These are phyloP conservation scores for Cercospora sp. DNA, from an alignment of 2,329 filamentous ascomycete species.

Conservation along the genomic window DNA sequence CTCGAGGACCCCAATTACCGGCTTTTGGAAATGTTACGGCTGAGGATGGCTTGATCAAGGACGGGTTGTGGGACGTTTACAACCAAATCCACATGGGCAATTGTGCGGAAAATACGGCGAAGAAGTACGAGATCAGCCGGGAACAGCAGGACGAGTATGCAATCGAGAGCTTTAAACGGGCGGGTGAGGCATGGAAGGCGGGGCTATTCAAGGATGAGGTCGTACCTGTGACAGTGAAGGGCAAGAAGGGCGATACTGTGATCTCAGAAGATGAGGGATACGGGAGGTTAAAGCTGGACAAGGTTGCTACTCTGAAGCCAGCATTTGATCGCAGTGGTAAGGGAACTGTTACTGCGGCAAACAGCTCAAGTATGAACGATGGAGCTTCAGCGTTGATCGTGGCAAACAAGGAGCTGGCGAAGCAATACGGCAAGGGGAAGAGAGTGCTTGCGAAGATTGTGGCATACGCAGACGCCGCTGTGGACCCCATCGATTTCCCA, in stretches of 20 bases:
- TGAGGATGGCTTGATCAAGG: slow-evolving; percentile 90
- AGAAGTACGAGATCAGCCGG: slow-evolving; percentile 76
- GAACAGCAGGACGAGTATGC: slow-evolving; percentile 91
- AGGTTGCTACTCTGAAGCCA: slow-evolving; percentile 81
- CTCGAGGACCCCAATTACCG: slow-evolving; percentile 76
- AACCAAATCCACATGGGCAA: slow-evolving; percentile 98
- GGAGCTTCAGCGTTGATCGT: slow-evolving; percentile 88
- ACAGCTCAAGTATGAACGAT: slow-evolving; percentile 91
- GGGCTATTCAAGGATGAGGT: slow-evolving; percentile 87
- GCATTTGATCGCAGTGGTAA: slow-evolving; percentile 84
- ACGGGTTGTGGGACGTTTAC: slow-evolving; percentile 94
- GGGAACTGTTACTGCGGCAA: slow-evolving; percentile 90
- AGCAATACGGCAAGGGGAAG: slow-evolving; percentile 73
- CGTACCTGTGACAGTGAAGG: slow-evolving; percentile 79
- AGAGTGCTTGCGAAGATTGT: slow-evolving; percentile 85
- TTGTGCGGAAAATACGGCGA: slow-evolving; percentile 91
- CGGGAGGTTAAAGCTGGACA: slow-evolving; percentile 81
- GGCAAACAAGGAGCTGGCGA: slow-evolving; percentile 75
- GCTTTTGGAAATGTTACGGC: slow-evolving; percentile 84
- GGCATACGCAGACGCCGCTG: slow-evolving; percentile 82
- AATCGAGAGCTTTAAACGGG: slow-evolving; percentile 82
- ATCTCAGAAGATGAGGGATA: slow-evolving; percentile 86
- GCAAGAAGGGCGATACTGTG: slow-evolving; percentile 77
- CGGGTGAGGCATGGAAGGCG: slow-evolving; percentile 83
- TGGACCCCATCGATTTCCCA: slow-evolving; percentile 91